Evolutionary conservation across 202 grass and related monocot species (phyloP).

Genomic region (Saccharum hybrid): DNA sequence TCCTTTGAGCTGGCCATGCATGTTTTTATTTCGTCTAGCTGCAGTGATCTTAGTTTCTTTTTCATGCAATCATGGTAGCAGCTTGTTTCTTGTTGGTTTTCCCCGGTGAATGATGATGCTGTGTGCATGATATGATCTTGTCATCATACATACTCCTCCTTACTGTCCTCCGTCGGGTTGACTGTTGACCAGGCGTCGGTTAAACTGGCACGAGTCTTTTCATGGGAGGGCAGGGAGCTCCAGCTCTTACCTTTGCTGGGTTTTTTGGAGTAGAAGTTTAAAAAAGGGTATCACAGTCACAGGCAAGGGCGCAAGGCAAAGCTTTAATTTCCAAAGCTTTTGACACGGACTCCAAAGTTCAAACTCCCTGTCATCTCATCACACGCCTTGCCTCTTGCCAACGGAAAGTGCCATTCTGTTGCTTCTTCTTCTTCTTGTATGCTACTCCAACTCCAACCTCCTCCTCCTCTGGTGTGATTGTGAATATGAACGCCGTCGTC

Average conservation of each 20-base stretch:
- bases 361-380: conserved; percentile 24
- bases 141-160: not conserved
- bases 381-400: not conserved
- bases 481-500: not conserved
- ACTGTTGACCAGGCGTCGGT: not conserved
- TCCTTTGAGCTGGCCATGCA: not conserved
- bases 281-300: conserved; percentile 23
- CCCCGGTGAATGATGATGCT: not conserved
- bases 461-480: not conserved
- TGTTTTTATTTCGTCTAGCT: not conserved
- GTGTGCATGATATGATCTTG: not conserved
- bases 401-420: conserved; percentile 36
- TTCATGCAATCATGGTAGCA: conserved; percentile 1
- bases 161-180: not conserved
- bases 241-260: conserved; percentile 4
- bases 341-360: conserved; percentile 38
- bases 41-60: not conserved
- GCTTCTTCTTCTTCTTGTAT: not conserved
- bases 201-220: conserved; percentile 28
- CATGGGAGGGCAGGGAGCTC: conserved; percentile 1
- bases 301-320: not conserved
- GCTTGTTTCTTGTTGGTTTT: not conserved
- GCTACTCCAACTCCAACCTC: not conserved
- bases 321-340: conserved; percentile 46
- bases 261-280: not conserved